phyloP scores from a whole-genome alignment of 441 rosid genomes.

The Erodium texanum region DNA sequence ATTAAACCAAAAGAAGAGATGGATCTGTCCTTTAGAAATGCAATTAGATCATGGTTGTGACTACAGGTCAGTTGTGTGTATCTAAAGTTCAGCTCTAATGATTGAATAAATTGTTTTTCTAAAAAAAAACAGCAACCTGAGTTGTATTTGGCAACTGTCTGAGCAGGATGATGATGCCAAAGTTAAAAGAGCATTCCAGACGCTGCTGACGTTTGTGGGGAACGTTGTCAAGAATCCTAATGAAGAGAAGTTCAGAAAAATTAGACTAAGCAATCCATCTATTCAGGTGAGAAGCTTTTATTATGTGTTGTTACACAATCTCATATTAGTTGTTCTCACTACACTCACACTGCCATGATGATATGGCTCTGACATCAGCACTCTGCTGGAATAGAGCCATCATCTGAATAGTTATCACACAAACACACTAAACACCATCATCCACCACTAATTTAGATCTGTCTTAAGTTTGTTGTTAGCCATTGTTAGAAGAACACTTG shows the following conservation, averaged over 20 bases:
- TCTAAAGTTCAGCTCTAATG: background rate
- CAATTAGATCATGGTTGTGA: background rate
- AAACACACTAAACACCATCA: background rate
- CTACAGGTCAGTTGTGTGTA: background rate
- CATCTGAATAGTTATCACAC: background rate
- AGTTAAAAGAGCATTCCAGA: constrained; percentile 91
- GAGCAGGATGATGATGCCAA: constrained; percentile 76
- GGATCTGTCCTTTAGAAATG: too few species aligned
- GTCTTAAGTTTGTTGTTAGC: background rate
- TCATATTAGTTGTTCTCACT: background rate
- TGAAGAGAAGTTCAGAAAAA: constrained; percentile 91
- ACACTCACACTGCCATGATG: background rate
- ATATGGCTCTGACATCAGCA: too few species aligned
- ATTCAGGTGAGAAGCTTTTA: constrained; percentile 58
- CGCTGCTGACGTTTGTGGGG: constrained; percentile 79
- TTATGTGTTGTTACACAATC: background rate
- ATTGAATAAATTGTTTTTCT: background rate
- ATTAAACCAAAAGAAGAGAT: too few species aligned
- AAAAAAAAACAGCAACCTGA: background rate
- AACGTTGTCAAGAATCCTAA: constrained; percentile 80
- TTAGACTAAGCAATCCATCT: constrained; percentile 69
- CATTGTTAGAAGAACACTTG: background rate
- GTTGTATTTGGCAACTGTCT: constrained; percentile 11
- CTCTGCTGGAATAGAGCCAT: background rate
- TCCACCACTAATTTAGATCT: background rate